Evolutionary conservation across 352 stramenopile species (phyloP), one percentile per base, ranked within the genome.

Genomic region (Globisporangium barbulae): DNA sequence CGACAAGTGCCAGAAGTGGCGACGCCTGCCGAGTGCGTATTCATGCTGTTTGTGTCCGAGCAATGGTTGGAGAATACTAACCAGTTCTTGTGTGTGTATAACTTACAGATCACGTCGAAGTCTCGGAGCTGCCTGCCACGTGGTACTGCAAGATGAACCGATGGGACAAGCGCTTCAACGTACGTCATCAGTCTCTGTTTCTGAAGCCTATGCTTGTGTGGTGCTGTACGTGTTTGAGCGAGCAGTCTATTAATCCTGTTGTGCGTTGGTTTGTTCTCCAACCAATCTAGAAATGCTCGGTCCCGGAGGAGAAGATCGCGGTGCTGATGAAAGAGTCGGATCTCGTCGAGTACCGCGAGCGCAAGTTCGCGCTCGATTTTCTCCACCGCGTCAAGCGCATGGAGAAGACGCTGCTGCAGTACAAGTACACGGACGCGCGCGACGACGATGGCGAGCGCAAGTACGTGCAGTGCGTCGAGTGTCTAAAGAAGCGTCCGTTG

Each of bases 121-220:
- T 92, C 37, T 86, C 74, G 15, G 82, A 88, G 56, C 69, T 93
- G 19, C 85, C 85, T 19, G 77, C 81, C 17, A 79, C 73, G 13
- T 93, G 85, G 85, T 93, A 92, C 68, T 93, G 85, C 79, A 89
- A 90, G 71, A 92, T 93, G 85, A 93, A 93, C 57, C 77, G 78
- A 35, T 93, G 85, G 85, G 82, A 90, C 69, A 89, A 90, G 58
- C 75, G 71, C 31, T 85, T 83, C 61, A 93, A 92, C 63, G 84
- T 91, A 70, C 63, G 79, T 67, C 1, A 2, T 1, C 25, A 45
- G 31, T 56, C 47, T 48, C 48, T 39, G 9, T 21, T 10, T 31
- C 15, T 9, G 21, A 30, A 13, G 33, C 28, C 10, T n/a, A 53
- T 42, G 15, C 22, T 63, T 7, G 15, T 55, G 1, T 9, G 2